These are phyloP conservation scores for Magnolia kwangsiensis DNA, from an alignment of 164 flowering plant genomes.

Conservation along the genomic window DNA sequence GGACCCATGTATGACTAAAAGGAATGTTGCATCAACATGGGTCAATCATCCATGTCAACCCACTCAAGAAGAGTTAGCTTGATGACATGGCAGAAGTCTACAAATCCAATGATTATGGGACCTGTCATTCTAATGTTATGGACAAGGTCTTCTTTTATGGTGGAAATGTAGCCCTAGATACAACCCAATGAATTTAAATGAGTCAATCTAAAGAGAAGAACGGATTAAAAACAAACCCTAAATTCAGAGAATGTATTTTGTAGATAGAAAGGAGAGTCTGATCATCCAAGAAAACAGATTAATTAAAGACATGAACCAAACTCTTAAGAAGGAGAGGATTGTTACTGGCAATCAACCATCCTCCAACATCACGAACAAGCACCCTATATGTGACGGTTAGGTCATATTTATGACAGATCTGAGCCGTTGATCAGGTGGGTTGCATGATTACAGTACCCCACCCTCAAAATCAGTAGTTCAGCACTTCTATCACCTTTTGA, in stretches of 20 bases:
- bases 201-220: slow-evolving; percentile 11
- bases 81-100: slow-evolving; percentile 25
- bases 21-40: slow-evolving; percentile 27
- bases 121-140: not conserved
- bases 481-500: no score
- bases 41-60: slow-evolving; percentile 45
- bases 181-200: slow-evolving; percentile 1
- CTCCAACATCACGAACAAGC: no score
- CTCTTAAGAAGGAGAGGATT: not conserved
- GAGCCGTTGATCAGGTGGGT: no score
- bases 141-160: not conserved
- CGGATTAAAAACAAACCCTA: slow-evolving; percentile 9
- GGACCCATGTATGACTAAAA: slow-evolving; percentile 16
- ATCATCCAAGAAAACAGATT: not conserved
- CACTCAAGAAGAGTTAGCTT: slow-evolving; percentile 11
- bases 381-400: no score
- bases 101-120: slow-evolving; percentile 25
- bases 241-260: not conserved
- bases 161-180: slow-evolving; percentile 1
- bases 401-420: not conserved
- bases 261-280: not conserved
- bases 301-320: slow-evolving; percentile 1
- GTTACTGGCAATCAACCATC: not conserved
- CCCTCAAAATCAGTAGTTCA: no score
- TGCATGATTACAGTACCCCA: no score